A percentile compares a stretch with the other conserved stretches of the same genome.
phyloP scores from a whole-genome alignment of 2,329 filamentous ascomycete genomes.

The Aspergillus floridensis region DNA sequence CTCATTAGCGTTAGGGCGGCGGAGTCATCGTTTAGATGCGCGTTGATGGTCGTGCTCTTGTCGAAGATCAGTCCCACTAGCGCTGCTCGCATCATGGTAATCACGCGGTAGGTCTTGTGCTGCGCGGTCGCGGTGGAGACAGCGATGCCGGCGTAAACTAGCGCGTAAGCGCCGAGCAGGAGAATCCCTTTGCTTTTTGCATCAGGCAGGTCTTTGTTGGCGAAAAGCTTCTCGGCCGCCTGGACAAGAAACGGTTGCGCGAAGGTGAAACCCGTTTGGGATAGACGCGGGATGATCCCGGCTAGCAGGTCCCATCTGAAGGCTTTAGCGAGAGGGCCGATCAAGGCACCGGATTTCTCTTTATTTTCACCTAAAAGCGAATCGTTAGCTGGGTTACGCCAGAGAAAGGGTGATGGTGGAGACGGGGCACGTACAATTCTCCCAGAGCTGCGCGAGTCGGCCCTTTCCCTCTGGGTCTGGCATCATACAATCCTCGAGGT shows the following conservation, averaged over 20 bases:
- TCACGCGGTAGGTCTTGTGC: constrained; percentile 12
- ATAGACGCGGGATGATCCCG: neutral
- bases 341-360: neutral
- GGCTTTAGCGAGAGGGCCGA: neutral
- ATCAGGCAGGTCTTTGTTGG: neutral
- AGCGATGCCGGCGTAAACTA: constrained; percentile 46
- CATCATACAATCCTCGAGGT: neutral
- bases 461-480: neutral
- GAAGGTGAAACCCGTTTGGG: neutral
- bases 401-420: neutral
- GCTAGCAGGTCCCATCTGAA: neutral
- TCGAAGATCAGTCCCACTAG: constrained; percentile 30
- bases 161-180: constrained; percentile 19
- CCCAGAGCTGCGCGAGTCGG: neutral
- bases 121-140: constrained; percentile 24
- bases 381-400: neutral
- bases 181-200: neutral
- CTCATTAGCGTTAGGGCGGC: constrained; percentile 35
- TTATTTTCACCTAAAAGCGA: neutral
- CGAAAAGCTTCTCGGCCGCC: neutral
- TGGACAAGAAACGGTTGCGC: neutral
- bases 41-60: constrained; percentile 26
- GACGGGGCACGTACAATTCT: neutral
- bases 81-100: constrained; percentile 6
- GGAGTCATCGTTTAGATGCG: constrained; percentile 13